Evolutionary conservation across 2,329 filamentous ascomycete genomes (phyloP).

Genomic region (Ramularia collo-cygni): DNA sequence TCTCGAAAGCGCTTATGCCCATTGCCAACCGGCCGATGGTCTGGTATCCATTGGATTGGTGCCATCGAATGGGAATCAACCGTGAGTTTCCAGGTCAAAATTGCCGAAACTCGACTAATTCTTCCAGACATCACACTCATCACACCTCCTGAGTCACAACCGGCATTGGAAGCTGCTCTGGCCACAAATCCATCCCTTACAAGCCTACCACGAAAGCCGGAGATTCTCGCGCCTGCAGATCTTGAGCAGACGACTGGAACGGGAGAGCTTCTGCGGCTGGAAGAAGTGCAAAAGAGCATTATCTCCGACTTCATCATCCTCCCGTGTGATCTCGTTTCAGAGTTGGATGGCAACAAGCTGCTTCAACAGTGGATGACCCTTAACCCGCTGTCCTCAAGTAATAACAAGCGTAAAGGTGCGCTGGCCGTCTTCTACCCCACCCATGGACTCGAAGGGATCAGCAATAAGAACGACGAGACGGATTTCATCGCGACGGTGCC

Average conservation of each 20-base stretch:
- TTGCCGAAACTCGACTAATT: slow-evolving; percentile 1
- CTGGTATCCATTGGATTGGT: slow-evolving; percentile 83
- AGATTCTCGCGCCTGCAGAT: slow-evolving; percentile 67
- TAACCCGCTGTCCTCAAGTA: slow-evolving; percentile 43
- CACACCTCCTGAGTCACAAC: slow-evolving; percentile 50
- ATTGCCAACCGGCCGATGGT: slow-evolving; percentile 84
- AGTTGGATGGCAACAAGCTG: slow-evolving; percentile 73
- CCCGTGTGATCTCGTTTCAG: slow-evolving; percentile 89
- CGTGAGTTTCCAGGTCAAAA: slow-evolving; percentile 37
- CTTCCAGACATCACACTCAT: slow-evolving; percentile 49
- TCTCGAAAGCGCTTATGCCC: slow-evolving; percentile 73
- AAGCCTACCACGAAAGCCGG: slow-evolving; percentile 64
- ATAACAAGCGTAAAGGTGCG: slow-evolving; percentile 64
- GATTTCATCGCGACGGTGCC: slow-evolving; percentile 81
- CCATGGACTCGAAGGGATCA: slow-evolving; percentile 56
- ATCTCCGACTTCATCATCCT: slow-evolving; percentile 82
- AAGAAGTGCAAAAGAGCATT: slow-evolving; percentile 71
- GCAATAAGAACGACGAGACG: slow-evolving; percentile 82
- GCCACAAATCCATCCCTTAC: slow-evolving; percentile 74
- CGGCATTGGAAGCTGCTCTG: slow-evolving; percentile 62
- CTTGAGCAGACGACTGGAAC: slow-evolving; percentile 82
- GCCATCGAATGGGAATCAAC: slow-evolving; percentile 71
- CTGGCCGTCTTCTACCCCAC: slow-evolving; percentile 90
- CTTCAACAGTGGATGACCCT: slow-evolving; percentile 90
- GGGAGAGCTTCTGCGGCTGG: slow-evolving; percentile 76